A percentile compares a stretch with the other conserved stretches of the same genome.
These are phyloP conservation scores for Penicillium corylophilum DNA, from an alignment of 2,329 filamentous ascomycete genomes.

Conservation along the genomic window DNA sequence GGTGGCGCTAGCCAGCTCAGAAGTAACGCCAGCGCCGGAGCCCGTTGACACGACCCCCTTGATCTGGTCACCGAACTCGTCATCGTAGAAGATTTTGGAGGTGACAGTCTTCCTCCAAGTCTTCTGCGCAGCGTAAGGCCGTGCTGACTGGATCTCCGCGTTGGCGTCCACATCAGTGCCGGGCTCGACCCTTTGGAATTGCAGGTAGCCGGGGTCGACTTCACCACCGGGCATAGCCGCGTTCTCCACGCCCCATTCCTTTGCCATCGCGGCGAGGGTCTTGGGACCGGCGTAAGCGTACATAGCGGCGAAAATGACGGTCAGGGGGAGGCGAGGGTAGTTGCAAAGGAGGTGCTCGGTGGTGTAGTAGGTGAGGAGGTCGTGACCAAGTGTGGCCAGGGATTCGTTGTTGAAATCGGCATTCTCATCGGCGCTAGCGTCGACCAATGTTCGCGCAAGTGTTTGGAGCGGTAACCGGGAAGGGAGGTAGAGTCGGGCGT, in stretches of 20 bases:
- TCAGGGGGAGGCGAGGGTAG: conserved; percentile 86
- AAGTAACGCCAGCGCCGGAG: conserved; percentile 40
- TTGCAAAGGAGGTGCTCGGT: conserved; percentile 83
- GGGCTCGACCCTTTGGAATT: conserved; percentile 62
- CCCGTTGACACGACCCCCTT: conserved; percentile 29
- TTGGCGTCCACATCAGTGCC: conserved; percentile 43
- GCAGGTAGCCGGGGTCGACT: conserved; percentile 86
- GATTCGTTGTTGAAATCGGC: conserved; percentile 84
- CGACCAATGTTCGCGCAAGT: conserved; percentile 80
- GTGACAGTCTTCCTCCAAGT: conserved; percentile 69
- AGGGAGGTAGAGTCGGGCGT: conserved; percentile 82
- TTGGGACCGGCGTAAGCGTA: conserved; percentile 77
- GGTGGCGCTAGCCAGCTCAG: conserved; percentile 64
- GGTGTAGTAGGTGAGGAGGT: conserved; percentile 84
- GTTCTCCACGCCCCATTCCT: conserved; percentile 87
- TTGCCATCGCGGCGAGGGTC: conserved; percentile 69
- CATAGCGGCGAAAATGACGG: conserved; percentile 82
- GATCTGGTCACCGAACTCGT: conserved; percentile 74
- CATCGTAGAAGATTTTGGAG: conserved; percentile 75
- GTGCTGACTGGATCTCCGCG: conserved; percentile 41
- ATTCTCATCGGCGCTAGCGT: conserved; percentile 78
- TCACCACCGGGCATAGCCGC: conserved; percentile 86
- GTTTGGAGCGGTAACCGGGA: conserved; percentile 80
- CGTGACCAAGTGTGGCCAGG: conserved; percentile 75
- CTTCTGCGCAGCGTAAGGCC: conserved; percentile 52